A percentile compares a stretch with the other conserved stretches of the same genome.
Conservation (phyloP, 176 grass and related monocot genomes). For the Raddia distichophylla region DNA sequence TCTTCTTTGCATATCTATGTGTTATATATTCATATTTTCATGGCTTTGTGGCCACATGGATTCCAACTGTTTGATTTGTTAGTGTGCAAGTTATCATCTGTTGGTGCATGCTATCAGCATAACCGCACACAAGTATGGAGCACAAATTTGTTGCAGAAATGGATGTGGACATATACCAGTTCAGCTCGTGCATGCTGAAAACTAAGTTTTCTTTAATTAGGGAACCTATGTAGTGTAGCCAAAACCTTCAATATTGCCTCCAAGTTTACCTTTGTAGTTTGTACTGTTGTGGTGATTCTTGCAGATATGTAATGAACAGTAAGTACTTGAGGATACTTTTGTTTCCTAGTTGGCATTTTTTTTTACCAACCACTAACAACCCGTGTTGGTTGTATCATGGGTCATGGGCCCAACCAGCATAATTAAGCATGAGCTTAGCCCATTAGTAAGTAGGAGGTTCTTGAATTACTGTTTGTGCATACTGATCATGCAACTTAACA, state of each 20-base stretch:
- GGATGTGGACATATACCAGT: background rate
- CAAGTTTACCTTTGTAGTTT: background rate
- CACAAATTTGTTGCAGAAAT: slow-evolving; percentile 11
- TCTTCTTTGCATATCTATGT: too few relatives aligned
- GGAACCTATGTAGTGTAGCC: slow-evolving; percentile 18
- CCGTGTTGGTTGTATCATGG: background rate
- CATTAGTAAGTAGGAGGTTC: too few relatives aligned
- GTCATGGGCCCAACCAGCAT: too few relatives aligned
- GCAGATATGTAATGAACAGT: background rate
- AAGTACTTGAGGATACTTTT: background rate
- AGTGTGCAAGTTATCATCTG: background rate
- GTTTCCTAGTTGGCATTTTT: background rate
- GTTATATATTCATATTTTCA: background rate
- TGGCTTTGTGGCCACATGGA: background rate
- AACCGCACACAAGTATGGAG: background rate
- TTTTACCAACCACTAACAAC: background rate
- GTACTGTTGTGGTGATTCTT: background rate
- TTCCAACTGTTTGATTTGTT: background rate
- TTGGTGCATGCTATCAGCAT: background rate
- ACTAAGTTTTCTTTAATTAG: slow-evolving; percentile 19
- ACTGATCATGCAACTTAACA: too few relatives aligned
- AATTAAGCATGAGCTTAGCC: too few relatives aligned
- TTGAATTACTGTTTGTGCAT: too few relatives aligned
- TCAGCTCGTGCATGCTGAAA: slow-evolving; percentile 22
- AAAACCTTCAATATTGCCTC: background rate